These are phyloP conservation scores for Fusarium albidum DNA, from an alignment of 2,329 filamentous ascomycete species.

Conservation along the genomic window DNA sequence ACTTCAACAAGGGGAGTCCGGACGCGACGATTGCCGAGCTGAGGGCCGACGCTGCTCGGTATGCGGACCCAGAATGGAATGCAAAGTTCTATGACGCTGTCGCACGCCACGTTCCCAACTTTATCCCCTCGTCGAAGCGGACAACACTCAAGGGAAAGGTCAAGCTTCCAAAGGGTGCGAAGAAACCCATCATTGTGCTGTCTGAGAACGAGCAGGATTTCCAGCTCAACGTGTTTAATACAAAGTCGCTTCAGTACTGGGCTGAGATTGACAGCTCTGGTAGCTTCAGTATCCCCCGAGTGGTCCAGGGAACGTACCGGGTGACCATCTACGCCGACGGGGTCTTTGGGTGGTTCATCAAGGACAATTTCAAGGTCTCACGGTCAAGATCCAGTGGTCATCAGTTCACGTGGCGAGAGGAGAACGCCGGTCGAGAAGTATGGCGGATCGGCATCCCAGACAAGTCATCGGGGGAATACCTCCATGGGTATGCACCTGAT, in stretches of 20 bases:
- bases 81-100: conserved; percentile 32
- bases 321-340: conserved; percentile 30
- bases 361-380: conserved; percentile 51
- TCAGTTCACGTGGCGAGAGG: conserved; percentile 20
- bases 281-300: conserved; percentile 29
- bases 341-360: conserved; percentile 30
- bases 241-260: conserved; percentile 68
- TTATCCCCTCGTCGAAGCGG: conserved; percentile 11
- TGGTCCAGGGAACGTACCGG: conserved; percentile 25
- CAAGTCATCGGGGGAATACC: conserved; percentile 66
- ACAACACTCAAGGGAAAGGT: conserved; percentile 21
- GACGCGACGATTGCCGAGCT: conserved; percentile 8
- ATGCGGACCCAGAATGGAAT: conserved; percentile 26
- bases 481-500: conserved; percentile 61
- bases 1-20: conserved; percentile 58
- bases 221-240: conserved; percentile 54
- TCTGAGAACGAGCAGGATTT: conserved; percentile 41
- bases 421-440: conserved; percentile 21
- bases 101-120: conserved; percentile 21
- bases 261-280: conserved; percentile 56
- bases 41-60: conserved; percentile 24
- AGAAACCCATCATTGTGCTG: conserved; percentile 59
- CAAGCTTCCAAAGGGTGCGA: conserved; percentile 20
- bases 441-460: conserved; percentile 47
- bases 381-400: neutral